phyloP scores from a whole-genome alignment of 208 protist species.

The Trypanosoma melophagium region DNA sequence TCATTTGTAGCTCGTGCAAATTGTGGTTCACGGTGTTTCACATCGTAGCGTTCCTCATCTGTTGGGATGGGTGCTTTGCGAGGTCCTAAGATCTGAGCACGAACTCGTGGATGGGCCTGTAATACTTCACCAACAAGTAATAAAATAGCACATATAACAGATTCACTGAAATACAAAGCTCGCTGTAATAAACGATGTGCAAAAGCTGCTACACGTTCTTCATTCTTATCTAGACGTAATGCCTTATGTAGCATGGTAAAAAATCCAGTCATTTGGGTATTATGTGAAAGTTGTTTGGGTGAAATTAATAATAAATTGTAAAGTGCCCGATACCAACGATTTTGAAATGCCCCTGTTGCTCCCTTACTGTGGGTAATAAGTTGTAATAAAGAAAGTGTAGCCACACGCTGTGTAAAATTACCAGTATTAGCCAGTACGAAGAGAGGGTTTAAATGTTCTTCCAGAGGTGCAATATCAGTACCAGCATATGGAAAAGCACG shows the following conservation, averaged over 20 bases:
- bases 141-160: conserved; percentile 87
- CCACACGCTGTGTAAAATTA: conserved; percentile 86
- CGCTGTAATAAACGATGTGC: conserved; percentile 89
- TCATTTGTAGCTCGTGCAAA: conserved; percentile 70
- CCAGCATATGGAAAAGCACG: conserved; percentile 91
- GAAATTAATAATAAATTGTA: conserved; percentile 87
- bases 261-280: conserved; percentile 86
- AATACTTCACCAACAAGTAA: conserved; percentile 86
- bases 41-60: conserved; percentile 60
- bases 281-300: conserved; percentile 88
- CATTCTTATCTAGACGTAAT: conserved; percentile 76
- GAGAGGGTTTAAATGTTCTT: conserved; percentile 86
- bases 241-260: conserved; percentile 91
- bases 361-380: conserved; percentile 81
- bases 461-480: conserved; percentile 72
- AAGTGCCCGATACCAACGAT: conserved; percentile 89
- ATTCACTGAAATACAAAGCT: conserved; percentile 80
- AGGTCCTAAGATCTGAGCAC: conserved; percentile 38
- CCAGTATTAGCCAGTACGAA: conserved; percentile 89
- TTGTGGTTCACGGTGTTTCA: conserved; percentile 84
- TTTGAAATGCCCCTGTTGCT: conserved; percentile 57
- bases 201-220: conserved; percentile 86
- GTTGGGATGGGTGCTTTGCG: conserved; percentile 11
- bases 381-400: conserved; percentile 85
- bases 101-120: conserved; percentile 58